phyloP scores from a whole-genome alignment of 1,139 yeast genomes.

The Lodderomyces oxycetoniae region DNA sequence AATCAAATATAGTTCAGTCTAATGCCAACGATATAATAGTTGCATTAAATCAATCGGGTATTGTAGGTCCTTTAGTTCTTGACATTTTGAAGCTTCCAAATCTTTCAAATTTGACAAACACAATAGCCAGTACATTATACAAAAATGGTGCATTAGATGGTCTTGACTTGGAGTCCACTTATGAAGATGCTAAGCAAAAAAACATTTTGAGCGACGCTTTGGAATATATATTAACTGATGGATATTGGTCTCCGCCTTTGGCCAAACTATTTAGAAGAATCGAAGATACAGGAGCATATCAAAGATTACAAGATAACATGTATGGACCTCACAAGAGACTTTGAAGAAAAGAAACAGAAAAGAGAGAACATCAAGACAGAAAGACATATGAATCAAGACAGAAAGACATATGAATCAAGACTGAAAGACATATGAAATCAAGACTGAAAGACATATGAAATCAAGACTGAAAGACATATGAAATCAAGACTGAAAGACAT shows the following conservation, averaged over 20 bases:
- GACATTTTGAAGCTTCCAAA: constrained; percentile 23
- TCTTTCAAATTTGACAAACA: constrained; percentile 21
- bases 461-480: no score
- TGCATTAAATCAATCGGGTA: constrained; percentile 32
- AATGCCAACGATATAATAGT: constrained; percentile 24
- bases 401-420: background rate
- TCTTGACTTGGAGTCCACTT: constrained; percentile 23
- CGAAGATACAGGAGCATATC: constrained; percentile 32
- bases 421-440: no score
- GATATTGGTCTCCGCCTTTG: constrained; percentile 30
- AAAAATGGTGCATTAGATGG: constrained; percentile 31
- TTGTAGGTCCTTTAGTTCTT: constrained; percentile 27
- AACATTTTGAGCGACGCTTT: constrained; percentile 21
- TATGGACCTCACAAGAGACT: constrained; percentile 25
- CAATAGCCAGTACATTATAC: constrained; percentile 27
- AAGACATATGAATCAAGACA: background rate
- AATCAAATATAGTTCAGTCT: constrained; percentile 22
- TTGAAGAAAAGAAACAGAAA: no score
- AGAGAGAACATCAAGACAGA: no score
- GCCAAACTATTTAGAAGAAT: constrained; percentile 31
- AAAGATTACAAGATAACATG: constrained; percentile 30
- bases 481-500: no score
- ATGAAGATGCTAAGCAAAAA: constrained; percentile 22
- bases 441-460: no score
- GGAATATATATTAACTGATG: constrained; percentile 26